Conservation (phyloP, 371 early-diverging fungal species). For the Capillidium heterosporum region DNA sequence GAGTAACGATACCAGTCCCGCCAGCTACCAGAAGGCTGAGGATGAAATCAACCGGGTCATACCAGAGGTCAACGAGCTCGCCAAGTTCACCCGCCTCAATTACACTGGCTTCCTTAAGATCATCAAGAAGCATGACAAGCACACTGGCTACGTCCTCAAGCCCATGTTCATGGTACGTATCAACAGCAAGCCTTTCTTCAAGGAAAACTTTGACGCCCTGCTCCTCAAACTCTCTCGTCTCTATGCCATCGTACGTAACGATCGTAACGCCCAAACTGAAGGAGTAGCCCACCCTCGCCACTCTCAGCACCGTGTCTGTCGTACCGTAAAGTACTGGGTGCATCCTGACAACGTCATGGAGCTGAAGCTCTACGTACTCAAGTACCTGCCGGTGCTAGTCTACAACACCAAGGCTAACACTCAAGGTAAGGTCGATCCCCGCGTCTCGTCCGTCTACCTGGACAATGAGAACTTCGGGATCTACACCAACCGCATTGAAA, state of each 20-base stretch:
- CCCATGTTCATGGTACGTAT: slow-evolving; percentile 77
- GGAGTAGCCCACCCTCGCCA: not conserved
- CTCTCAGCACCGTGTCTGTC: slow-evolving; percentile 48
- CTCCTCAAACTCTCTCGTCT: slow-evolving; percentile 77
- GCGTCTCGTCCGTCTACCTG: slow-evolving; percentile 94
- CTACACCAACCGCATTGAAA: slow-evolving; percentile 85
- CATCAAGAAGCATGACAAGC: slow-evolving; percentile 90
- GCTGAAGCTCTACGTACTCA: slow-evolving; percentile 82
- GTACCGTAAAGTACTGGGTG: slow-evolving; percentile 98
- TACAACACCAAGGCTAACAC: slow-evolving; percentile 44
- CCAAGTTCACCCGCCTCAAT: slow-evolving; percentile 89
- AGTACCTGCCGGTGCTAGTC: slow-evolving; percentile 91
- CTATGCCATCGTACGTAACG: slow-evolving; percentile 73
- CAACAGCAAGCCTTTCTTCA: slow-evolving; percentile 73
- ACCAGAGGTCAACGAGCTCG: slow-evolving; percentile 81
- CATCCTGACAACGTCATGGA: slow-evolving; percentile 97
- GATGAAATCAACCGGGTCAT: slow-evolving; percentile 67
- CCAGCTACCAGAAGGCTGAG: slow-evolving; percentile 48
- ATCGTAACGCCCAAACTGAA: not conserved
- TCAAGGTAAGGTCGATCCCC: slow-evolving; percentile 48
- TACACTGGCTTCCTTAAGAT: slow-evolving; percentile 95
- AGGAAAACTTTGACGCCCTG: slow-evolving; percentile 77
- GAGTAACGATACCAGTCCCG: slow-evolving; percentile 30
- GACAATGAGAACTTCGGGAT: slow-evolving; percentile 90
- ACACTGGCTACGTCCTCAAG: slow-evolving; percentile 67